Evolutionary conservation across 139 green algal genomes (phyloP).

Genomic region (Chlamydomonas asymmetrica): DNA sequence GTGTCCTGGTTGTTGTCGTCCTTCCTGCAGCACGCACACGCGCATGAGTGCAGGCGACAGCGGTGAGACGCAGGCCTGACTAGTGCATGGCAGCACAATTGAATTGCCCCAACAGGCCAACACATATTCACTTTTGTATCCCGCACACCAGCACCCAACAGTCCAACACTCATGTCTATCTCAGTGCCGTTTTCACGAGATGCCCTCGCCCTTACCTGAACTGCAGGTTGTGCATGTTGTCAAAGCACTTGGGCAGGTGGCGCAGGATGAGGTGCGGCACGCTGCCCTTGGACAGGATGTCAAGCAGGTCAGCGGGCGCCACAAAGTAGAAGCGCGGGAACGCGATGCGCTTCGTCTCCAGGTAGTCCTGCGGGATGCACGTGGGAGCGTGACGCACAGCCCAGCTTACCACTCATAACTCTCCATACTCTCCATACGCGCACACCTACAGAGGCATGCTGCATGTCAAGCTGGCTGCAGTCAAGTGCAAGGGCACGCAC

Average conservation of each 20-base stretch:
- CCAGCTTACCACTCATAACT: no score
- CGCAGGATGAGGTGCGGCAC: conserved; percentile 82
- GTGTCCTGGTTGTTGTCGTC: conserved; percentile 58
- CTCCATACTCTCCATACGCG: no score
- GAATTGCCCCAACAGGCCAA: no score
- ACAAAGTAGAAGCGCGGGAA: conserved; percentile 97
- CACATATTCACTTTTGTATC: not conserved
- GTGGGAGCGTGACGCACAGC: no score
- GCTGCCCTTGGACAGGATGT: conserved; percentile 89
- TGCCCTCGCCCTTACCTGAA: conserved; percentile 48
- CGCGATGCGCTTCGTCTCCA: conserved; percentile 90
- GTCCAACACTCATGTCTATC: conserved; percentile 5
- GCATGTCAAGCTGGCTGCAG: no score
- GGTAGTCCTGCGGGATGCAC: conserved; percentile 74
- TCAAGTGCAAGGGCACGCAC: no score
- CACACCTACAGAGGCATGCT: no score
- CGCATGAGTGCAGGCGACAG: no score
- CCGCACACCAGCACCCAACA: not conserved
- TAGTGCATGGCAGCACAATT: no score
- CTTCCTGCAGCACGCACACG: conserved; percentile 35
- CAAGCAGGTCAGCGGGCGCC: conserved; percentile 84
- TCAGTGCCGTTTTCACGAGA: conserved; percentile 17
- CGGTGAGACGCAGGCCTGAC: no score
- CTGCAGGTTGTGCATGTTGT: conserved; percentile 89
- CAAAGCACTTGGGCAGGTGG: conserved; percentile 91